phyloP scores from a whole-genome alignment of 805 yeast species.

The Zygotorulaspora danielsina region DNA sequence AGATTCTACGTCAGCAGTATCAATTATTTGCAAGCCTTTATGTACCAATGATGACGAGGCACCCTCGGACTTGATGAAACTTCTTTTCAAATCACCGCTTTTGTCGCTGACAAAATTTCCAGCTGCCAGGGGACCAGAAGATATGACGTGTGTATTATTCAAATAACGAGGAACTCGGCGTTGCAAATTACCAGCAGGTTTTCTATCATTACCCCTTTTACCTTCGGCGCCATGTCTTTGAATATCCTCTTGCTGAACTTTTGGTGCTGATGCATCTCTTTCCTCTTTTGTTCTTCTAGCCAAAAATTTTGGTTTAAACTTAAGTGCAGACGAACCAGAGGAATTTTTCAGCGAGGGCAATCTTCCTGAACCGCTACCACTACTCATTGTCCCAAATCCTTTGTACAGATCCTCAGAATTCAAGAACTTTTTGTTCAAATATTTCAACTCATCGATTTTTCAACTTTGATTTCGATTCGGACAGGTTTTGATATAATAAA shows the following conservation, averaged over 20 bases:
- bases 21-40: conserved; percentile 24
- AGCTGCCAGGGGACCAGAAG: conserved; percentile 69
- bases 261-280: conserved; percentile 72
- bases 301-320: conserved; percentile 83
- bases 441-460: conserved; percentile 13
- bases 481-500: conserved; percentile 4
- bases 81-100: conserved; percentile 24
- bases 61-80: conserved; percentile 23
- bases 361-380: conserved; percentile 27
- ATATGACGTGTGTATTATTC: conserved; percentile 54
- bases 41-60: conserved; percentile 23
- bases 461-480: conserved; percentile 1
- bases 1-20: conserved; percentile 33
- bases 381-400: conserved; percentile 16
- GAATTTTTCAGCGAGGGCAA: conserved; percentile 32
- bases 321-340: conserved; percentile 48
- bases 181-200: conserved; percentile 19
- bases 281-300: conserved; percentile 82
- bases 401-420: too few relatives aligned
- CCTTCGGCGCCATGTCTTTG: conserved; percentile 11
- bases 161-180: conserved; percentile 31
- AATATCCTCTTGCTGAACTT: conserved; percentile 34
- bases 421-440: too few relatives aligned
- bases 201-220: conserved; percentile 21
- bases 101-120: conserved; percentile 42